Percentiles rank a stretch among this genome's conserved stretches.
These are phyloP conservation scores for Cladorrhinum samala DNA, from an alignment of 495 filamentous ascomycete species.

Conservation along the genomic window DNA sequence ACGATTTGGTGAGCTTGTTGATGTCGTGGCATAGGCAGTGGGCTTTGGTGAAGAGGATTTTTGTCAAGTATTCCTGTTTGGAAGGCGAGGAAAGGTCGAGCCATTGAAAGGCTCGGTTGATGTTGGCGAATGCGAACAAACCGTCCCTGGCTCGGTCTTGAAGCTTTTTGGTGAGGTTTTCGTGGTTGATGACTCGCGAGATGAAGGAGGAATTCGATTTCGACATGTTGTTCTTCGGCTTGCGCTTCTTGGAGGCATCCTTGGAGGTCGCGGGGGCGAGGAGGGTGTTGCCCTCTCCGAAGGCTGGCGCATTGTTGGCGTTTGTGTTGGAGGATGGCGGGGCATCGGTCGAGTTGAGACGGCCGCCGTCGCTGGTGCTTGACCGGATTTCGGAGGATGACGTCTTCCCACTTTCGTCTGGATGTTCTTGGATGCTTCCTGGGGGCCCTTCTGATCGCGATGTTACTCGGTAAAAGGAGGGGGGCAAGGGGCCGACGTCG, in stretches of 20 bases:
- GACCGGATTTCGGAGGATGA: conserved; percentile 52
- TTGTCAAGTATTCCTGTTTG: conserved; percentile 82
- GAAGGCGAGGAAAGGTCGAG: conserved; percentile 50
- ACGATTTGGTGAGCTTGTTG: conserved; percentile 72
- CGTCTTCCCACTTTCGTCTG: conserved; percentile 53
- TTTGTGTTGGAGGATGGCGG: conserved; percentile 26
- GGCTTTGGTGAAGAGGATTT: conserved; percentile 92
- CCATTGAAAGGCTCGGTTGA: conserved; percentile 85
- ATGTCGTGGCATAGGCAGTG: conserved; percentile 94
- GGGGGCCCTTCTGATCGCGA: conserved; percentile 35
- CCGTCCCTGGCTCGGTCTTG: conserved; percentile 73
- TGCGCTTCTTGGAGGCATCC: conserved; percentile 70
- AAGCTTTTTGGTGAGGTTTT: conserved; percentile 68
- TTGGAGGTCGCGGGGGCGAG: conserved; percentile 57
- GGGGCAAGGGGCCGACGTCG: conserved; percentile 52
- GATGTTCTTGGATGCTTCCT: conserved; percentile 54
- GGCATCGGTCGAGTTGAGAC: conserved; percentile 36
- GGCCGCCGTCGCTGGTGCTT: conserved; percentile 40
- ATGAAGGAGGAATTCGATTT: conserved; percentile 98
- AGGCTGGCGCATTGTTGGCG: conserved; percentile 59
- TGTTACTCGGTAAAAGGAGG: conserved; percentile 45
- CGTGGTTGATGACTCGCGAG: conserved; percentile 87
- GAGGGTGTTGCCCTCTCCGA: conserved; percentile 81
- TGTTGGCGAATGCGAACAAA: conserved; percentile 85
- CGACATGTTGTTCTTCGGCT: conserved; percentile 94